Percentiles rank a stretch among this genome's conserved stretches.
phyloP scores from a whole-genome alignment of 2,329 filamentous ascomycete species.

The Trichoderma simmonsii region DNA sequence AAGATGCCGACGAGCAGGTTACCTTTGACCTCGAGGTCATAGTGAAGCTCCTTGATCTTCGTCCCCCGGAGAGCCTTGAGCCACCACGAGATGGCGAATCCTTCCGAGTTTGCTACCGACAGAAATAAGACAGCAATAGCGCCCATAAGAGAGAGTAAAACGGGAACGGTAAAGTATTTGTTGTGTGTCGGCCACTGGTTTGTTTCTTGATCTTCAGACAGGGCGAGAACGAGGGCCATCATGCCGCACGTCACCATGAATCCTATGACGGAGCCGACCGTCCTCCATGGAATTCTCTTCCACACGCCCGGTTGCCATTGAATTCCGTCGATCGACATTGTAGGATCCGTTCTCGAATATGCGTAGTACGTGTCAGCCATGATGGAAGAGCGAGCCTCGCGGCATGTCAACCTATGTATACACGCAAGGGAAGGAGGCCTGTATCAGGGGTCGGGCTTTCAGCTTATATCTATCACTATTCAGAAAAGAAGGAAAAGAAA shows the following conservation, averaged over 20 bases:
- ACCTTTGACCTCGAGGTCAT: constrained; percentile 7
- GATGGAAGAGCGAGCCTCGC: not conserved
- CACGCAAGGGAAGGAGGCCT: not conserved
- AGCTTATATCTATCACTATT: not conserved
- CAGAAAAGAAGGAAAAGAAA: not conserved
- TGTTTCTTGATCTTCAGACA: constrained; percentile 7
- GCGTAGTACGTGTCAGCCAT: not conserved
- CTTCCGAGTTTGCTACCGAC: constrained; percentile 1
- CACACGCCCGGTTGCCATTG: constrained; percentile 7
- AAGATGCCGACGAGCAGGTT: not conserved
- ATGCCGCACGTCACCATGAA: constrained; percentile 1
- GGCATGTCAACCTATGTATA: not conserved
- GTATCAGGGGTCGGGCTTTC: not conserved
- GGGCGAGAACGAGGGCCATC: not conserved
- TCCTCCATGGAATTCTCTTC: constrained; percentile 7
- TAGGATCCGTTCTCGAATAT: not conserved
- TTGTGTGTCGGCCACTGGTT: constrained; percentile 3
- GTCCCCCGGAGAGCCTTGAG: constrained; percentile 4
- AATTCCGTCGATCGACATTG: not conserved
- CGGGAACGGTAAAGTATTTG: not conserved
- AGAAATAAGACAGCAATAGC: not conserved
- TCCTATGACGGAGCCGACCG: not conserved
- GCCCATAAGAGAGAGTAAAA: constrained; percentile 2
- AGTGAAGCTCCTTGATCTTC: constrained; percentile 13
- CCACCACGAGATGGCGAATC: constrained; percentile 12